Percentiles rank a stretch among this genome's conserved stretches.
These are phyloP conservation scores for Tetrapisispora iriomotensis DNA, from an alignment of 805 yeast genomes.

Conservation along the genomic window DNA sequence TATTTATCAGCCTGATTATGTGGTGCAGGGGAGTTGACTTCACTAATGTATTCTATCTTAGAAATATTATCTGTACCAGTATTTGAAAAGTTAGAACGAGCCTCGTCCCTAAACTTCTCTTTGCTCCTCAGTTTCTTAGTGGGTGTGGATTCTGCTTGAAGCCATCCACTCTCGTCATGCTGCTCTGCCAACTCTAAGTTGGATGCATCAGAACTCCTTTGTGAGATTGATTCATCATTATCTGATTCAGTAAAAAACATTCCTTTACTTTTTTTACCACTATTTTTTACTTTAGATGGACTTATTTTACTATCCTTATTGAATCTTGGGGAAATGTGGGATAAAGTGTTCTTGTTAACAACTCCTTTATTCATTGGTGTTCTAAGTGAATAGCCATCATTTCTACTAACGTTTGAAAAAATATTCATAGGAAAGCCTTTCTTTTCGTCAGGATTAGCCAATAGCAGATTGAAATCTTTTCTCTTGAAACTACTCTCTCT, in stretches of 20 bases:
- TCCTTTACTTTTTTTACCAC: conserved; percentile 2
- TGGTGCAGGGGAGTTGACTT: no score
- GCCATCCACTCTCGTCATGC: neutral
- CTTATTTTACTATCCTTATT: neutral
- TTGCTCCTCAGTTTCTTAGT: neutral
- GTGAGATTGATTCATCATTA: conserved; percentile 6
- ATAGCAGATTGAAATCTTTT: no score
- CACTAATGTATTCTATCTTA: no score
- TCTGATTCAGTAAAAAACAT: conserved; percentile 8
- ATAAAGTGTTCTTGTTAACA: neutral
- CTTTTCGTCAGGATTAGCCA: neutral
- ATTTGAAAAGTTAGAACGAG: no score
- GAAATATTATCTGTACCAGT: no score
- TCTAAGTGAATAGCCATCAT: neutral
- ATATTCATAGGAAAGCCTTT: neutral
- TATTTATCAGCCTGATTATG: no score
- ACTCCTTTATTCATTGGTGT: neutral
- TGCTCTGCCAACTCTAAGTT: neutral
- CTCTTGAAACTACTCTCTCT: no score
- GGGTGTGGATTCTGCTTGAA: conserved; percentile 1
- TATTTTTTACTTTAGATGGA: neutral
- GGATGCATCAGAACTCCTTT: neutral
- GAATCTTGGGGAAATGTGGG: conserved; percentile 1
- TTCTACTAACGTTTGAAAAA: neutral
- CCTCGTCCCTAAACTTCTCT: neutral